Evolutionary conservation across 306 rosid species (phyloP), one percentile per base, ranked within the genome.

Genomic region (Prunus fruticosa): DNA sequence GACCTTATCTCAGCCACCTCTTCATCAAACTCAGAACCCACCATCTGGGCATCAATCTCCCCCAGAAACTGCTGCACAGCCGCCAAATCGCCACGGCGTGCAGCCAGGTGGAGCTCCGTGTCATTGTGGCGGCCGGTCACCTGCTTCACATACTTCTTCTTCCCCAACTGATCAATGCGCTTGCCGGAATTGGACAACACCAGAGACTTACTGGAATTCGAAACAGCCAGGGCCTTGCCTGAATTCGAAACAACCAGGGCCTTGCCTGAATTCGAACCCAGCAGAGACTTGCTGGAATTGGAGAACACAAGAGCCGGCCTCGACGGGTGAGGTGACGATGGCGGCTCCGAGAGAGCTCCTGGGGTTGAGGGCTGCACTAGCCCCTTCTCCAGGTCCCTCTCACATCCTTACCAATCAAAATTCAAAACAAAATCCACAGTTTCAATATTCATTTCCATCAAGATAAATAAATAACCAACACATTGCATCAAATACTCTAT

Each of bases 21-120:
- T 0, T 86, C 84, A 69, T 91, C 96, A 20, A 93, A 90, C 72
- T 91, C 97, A 0, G 93, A 84, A 7, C 91, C 93, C 56, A 74
- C 84, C 94, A 89, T 86, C 80, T 85, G 93, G 19, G 90, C 88
- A 62, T 94, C 93, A 11, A 94, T 84, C 45, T 91, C 96, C 15
- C 71, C 79, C n/a, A 89, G 68, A 73, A 90, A 86, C 3, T 73
- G 81, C 23, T 80, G 52, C 67, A 94, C 78, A 18, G 85, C 80
- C 0, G 77, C 68, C 41, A 66, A 75, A 51, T 94, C 93, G 0
- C 96, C 98, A 0, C 90, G 86, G 57, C 82, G 87, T 0, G 89
- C 95, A 16, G 92, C 98, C 77, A 94, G 87, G 82, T 94, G 97
- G 73, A 94, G 89, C 75, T 90, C 93, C 41, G 96, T 91, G 77